Evolutionary conservation across 257 asterid species (phyloP), one percentile per base, ranked within the genome.

Genomic region (Ophiorrhiza pumila): DNA sequence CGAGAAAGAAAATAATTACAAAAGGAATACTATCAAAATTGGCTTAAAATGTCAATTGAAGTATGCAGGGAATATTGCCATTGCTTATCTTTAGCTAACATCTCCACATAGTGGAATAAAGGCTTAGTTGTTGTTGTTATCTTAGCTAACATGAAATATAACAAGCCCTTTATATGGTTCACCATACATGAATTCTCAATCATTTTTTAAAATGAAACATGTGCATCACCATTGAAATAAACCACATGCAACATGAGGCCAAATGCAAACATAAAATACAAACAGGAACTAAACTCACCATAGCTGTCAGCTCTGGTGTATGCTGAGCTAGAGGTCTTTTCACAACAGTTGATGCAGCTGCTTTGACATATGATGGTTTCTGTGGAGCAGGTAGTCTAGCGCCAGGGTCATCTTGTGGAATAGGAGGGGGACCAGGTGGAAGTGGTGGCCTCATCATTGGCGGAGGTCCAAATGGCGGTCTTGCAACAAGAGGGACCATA

Each of bases 291-390:
- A 71, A 50, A 82, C 90, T 86, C 77, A 95, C 99, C 99, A 95
- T 95, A 45, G 98, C 90, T 52, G 99, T 95, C 72, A 95, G 90
- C 83, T 92, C 99, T 50, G 99, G 99, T 32, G 98, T 95, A 81
- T 95, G 99, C 81, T 95, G 99, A 64, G 99, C 99, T 75, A 95
- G 87, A 80, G 98, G 99, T 86, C 97, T 95, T 89, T 95, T 95
- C 68, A 95, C 89, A 76, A 95, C 99, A 66, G 99, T 95, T 23
- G 99, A 87, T 64, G 98, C 97, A 75, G 99, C 99, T 71, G 98
- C 92, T 76, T 92, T 95, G 65, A 95, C 80, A 74, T 92, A 92
- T 41, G 99, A 95, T 69, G 99, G 97, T 85, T 89, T 92, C 74
- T 80, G 96, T 68, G 91, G 85, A 35, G 46, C 87, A 80, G 78